Base-by-base conservation (phyloP, 1,284 basidiomycete genomes). In the Ceratobasidium papillatum region DNA sequence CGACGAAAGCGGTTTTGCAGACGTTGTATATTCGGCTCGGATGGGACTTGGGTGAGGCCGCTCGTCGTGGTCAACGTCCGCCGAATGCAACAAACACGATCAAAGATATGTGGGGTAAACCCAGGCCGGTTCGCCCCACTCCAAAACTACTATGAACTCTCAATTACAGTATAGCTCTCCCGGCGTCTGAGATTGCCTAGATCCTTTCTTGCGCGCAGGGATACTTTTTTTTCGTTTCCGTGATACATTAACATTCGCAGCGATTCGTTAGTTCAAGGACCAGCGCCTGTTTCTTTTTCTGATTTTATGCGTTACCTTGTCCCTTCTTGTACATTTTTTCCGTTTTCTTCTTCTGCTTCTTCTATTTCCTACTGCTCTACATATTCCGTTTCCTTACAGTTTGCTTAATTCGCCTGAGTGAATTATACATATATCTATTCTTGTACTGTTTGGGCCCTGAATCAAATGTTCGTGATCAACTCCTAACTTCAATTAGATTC, bases 11-110 rank as follows among this genome's bases (percentile, higher is more conserved):
- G n/a, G 41, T 19, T 27, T 25, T 69, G 14, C 66, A 69, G 36
- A 45, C 66, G 5, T 27, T 69, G 3, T 52, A 69, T 27, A 52
- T 69, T 27, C 11, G 66, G 9, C 38, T 69, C 1, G 66, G 66
- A 19, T 69, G 66, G 66, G 66, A 69, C 17, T n/a, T 69, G n/a
- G n/a, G 30, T 3, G 52, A 69, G 36, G 66, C 66, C 9, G 66
- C 66, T 22, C 51, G 66, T 14, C 54, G 66, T 9, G 52, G 52
- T 9, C 51, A 58, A 27, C 32, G 38, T 17, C 45, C 45, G 45
- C 45, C 45, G 19, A 17, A 17, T 47, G 41, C 27, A n/a, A 52
- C 27, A 14, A 68, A 32, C 19, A 68, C 47, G 3, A 68, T 68
- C 34, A 51, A 52, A 19, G 65, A 68, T 14, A 52, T 68, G 51